Conservation (phyloP, 2,329 filamentous ascomycete genomes). For the Pyrenochaeta sp. region DNA sequence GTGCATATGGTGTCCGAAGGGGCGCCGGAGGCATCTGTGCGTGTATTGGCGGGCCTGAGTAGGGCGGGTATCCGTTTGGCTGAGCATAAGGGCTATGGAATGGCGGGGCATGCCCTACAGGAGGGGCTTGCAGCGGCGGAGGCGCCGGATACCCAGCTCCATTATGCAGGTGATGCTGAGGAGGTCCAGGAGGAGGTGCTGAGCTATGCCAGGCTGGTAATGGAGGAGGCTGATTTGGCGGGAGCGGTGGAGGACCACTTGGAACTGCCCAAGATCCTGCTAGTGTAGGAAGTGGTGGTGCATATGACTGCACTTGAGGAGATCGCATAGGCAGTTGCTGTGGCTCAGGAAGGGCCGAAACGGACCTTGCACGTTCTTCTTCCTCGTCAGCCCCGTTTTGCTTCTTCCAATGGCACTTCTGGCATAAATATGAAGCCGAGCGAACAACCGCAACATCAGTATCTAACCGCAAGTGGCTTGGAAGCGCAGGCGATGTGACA, state of each 20-base stretch:
- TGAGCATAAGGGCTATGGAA: conserved; percentile 46
- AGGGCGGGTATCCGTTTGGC: conserved; percentile 46
- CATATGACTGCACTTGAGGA: conserved; percentile 39
- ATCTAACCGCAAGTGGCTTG: conserved; percentile 29
- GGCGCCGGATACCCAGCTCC: conserved; percentile 37
- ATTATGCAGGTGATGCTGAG: conserved; percentile 41
- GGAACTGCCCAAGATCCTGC: conserved; percentile 33
- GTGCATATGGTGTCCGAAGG: conserved; percentile 39
- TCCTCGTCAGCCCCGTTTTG: conserved; percentile 46
- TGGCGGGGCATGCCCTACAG: conserved; percentile 37
- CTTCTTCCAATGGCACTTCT: conserved; percentile 59
- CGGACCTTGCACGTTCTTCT: conserved; percentile 39
- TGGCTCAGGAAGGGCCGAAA: conserved; percentile 41
- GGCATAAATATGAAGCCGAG: conserved; percentile 51
- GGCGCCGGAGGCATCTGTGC: conserved; percentile 38
- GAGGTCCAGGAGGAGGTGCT: conserved; percentile 33
- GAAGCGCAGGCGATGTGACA: conserved; percentile 20
- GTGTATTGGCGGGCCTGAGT: conserved; percentile 40
- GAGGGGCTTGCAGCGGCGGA: conserved; percentile 30
- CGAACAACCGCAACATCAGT: conserved; percentile 26
- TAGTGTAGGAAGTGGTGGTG: conserved; percentile 21
- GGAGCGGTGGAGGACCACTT: conserved; percentile 22
- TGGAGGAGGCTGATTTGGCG: conserved; percentile 38
- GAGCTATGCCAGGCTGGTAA: conserved; percentile 41
- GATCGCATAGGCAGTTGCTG: conserved; percentile 46